Percentiles rank a stretch among this genome's conserved stretches.
phyloP scores from a whole-genome alignment of 192 early-diverging fungal genomes.

The Gigaspora rosea region DNA sequence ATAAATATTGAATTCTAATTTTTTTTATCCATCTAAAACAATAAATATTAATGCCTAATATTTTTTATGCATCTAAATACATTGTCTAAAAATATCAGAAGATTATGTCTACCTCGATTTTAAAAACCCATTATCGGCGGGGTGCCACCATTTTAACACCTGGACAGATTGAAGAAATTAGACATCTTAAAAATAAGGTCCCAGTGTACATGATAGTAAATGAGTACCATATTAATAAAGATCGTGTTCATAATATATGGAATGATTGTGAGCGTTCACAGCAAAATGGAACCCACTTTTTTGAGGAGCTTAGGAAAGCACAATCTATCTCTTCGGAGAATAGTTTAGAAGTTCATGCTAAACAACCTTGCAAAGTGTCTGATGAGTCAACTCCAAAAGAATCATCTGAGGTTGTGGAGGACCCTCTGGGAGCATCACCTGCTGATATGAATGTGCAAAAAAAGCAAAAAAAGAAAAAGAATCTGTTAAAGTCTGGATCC shows the following conservation, averaged over 20 bases:
- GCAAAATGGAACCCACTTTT: conserved; percentile 7
- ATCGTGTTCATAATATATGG: conserved; percentile 24
- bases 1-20: conserved; percentile 11
- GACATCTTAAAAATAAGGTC: conserved; percentile 9
- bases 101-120: conserved; percentile 1
- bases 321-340: neutral
- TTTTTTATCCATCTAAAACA: conserved; percentile 13
- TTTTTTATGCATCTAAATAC: conserved; percentile 12
- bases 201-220: conserved; percentile 7
- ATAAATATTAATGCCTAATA: neutral
- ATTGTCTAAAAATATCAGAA: conserved; percentile 8
- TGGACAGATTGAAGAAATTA: conserved; percentile 31
- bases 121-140: conserved; percentile 24
- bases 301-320: neutral
- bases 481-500: neutral
- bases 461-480: conserved; percentile 4
- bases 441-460: neutral
- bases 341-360: neutral
- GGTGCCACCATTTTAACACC: neutral
- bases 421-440: neutral
- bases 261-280: neutral
- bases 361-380: no score
- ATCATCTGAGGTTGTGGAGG: neutral
- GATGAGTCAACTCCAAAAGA: no score
- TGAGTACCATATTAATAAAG: conserved; percentile 15